Percentiles rank a stretch among this genome's conserved stretches.
Evolutionary conservation across 495 filamentous ascomycete species (phyloP).

Genomic region (Neurospora intermedia): DNA sequence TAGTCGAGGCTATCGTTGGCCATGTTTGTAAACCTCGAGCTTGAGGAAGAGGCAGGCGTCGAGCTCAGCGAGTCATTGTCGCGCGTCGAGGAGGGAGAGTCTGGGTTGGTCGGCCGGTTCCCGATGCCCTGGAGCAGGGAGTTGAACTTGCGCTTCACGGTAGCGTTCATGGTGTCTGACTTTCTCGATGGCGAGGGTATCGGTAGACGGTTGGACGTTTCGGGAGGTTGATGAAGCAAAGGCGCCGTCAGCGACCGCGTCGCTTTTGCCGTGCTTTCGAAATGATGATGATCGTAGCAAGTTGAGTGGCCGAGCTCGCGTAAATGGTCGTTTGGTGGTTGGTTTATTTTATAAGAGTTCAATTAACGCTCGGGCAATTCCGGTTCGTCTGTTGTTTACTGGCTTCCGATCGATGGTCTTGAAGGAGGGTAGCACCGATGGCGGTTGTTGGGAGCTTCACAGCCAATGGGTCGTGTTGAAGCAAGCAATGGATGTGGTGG

Average conservation of each 20-base stretch:
- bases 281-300: neutral
- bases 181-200: neutral
- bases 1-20: slow-evolving; percentile 19
- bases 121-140: slow-evolving; percentile 42
- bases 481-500: neutral
- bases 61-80: neutral
- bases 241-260: neutral
- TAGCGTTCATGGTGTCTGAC: slow-evolving; percentile 35
- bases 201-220: neutral
- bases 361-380: neutral
- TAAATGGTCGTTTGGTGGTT: neutral
- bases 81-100: slow-evolving; percentile 9
- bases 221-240: neutral
- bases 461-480: neutral
- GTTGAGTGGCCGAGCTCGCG: neutral
- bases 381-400: neutral
- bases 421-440: neutral
- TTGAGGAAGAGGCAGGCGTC: slow-evolving; percentile 5
- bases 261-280: neutral
- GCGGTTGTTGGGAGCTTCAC: neutral
- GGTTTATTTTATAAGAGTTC: neutral
- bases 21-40: slow-evolving; percentile 12
- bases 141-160: slow-evolving; percentile 48
- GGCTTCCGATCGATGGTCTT: neutral
- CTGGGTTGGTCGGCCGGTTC: slow-evolving; percentile 18